Conservation (phyloP, 805 yeast genomes). For the Lipomyces oligophaga region DNA sequence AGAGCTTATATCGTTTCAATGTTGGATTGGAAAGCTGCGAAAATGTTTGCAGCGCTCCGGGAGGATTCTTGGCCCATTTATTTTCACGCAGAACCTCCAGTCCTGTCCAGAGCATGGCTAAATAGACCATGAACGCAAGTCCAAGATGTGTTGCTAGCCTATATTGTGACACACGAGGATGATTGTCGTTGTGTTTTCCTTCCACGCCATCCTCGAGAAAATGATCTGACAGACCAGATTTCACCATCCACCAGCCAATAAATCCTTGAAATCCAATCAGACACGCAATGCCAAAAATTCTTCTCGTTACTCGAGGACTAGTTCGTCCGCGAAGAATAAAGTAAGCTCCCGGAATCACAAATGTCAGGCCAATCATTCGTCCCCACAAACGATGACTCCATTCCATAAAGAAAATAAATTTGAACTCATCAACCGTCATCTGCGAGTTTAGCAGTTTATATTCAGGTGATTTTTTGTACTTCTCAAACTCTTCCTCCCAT, state of each 20-base stretch:
- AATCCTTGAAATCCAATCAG: slow-evolving; percentile 90
- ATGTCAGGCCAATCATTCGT: slow-evolving; percentile 77
- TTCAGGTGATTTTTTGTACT: slow-evolving; percentile 85
- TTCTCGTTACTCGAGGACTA: slow-evolving; percentile 60
- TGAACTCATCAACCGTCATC: slow-evolving; percentile 85
- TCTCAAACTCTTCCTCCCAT: slow-evolving; percentile 80
- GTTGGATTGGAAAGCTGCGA: slow-evolving; percentile 55
- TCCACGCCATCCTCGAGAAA: slow-evolving; percentile 70
- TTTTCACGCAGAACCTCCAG: slow-evolving; percentile 74
- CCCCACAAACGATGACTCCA: slow-evolving; percentile 96
- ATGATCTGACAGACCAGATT: slow-evolving; percentile 83
- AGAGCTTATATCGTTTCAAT: slow-evolving; percentile 53
- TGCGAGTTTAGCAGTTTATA: slow-evolving; percentile 84
- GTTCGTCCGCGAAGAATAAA: slow-evolving; percentile 66
- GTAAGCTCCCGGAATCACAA: slow-evolving; percentile 80
- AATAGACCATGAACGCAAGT: slow-evolving; percentile 82
- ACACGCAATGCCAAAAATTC: slow-evolving; percentile 67
- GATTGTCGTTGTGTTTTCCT: slow-evolving; percentile 36
- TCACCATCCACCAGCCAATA: slow-evolving; percentile 99
- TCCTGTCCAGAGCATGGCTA: slow-evolving; percentile 89
- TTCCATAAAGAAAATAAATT: slow-evolving; percentile 93
- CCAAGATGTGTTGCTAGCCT: slow-evolving; percentile 91
- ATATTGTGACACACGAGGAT: slow-evolving; percentile 97
- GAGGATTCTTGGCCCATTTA: slow-evolving; percentile 64
- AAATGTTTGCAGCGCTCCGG: slow-evolving; percentile 50